Base-by-base conservation (phyloP, 768 basidiomycete species). In the Tephrocybe rancida region DNA sequence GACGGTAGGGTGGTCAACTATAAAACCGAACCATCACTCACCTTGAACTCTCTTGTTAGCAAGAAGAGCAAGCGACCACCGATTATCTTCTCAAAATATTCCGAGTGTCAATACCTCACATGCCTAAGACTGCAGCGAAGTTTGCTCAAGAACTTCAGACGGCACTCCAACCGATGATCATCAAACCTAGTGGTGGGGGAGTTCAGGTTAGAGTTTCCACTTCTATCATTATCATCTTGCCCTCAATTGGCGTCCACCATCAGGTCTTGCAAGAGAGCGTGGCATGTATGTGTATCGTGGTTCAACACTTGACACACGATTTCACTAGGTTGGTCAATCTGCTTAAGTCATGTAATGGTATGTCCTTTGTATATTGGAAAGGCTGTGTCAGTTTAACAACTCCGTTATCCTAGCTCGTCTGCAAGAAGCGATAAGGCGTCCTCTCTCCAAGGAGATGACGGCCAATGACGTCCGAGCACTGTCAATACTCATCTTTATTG, bases 31-130 rank as follows among this genome's bases (percentile, higher is more conserved):
- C 27, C 48, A 7, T 43, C 56, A 21, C 38, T 55, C 2, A 51
- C 16, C 35, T 16, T 26, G n/a, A 13, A 2, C 24, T 55, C 52
- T 51, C 3, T 42, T 9, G 26, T 8, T 61, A 96, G 93, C 43
- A 77, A 3, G 95, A 98, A 50, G 95, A 98, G 57, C 82, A 93
- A 58, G 75, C 80, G 0, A 89, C 88, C 4, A 86, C 87, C 1
- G 95, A 98, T 65, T 90, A 91, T 65, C 71, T 99, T 3, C 79
- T 98, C 35, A 89, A 89, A 58, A 91, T 96, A 37, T 98, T 97
- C 73, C 81, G 90, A 26, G 81, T 81, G 16, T 87, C 87, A 2
- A 86, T 98, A 27, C 92, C 92, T 2, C 80, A 86, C 57, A 89
- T 96, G 87, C 93, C 95, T 0, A 91, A 89, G 71, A 93, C 92